These are phyloP conservation scores for Kluyveromyces marxianus DNA, from an alignment of 1,139 yeast species.

Conservation along the genomic window DNA sequence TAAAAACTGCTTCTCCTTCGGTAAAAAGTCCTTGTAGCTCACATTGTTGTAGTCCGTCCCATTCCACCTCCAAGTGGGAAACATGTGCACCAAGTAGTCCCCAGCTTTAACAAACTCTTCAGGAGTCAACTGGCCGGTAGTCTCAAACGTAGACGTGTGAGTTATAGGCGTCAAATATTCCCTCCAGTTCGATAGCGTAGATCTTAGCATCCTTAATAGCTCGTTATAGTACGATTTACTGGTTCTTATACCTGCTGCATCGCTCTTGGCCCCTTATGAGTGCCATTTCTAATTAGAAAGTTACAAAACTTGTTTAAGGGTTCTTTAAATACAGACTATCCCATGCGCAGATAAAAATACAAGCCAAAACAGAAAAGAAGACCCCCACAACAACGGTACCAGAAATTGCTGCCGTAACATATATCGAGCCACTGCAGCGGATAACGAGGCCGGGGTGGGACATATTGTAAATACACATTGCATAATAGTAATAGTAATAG, in stretches of 20 bases:
- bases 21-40: slow-evolving; percentile 56
- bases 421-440: too few relatives aligned
- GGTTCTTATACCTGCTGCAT: too few relatives aligned
- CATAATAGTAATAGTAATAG: too few relatives aligned
- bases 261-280: too few relatives aligned
- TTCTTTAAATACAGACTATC: not conserved
- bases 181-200: slow-evolving; percentile 75
- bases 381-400: too few relatives aligned
- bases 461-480: too few relatives aligned
- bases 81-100: slow-evolving; percentile 81
- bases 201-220: slow-evolving; percentile 38
- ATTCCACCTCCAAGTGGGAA: slow-evolving; percentile 96
- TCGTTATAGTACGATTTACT: too few relatives aligned
- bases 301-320: not conserved
- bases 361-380: too few relatives aligned
- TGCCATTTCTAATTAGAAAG: too few relatives aligned
- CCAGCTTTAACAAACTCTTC: slow-evolving; percentile 90
- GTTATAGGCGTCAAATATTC: slow-evolving; percentile 90
- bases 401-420: too few relatives aligned
- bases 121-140: slow-evolving; percentile 89
- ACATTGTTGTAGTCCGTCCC: slow-evolving; percentile 50
- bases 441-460: too few relatives aligned
- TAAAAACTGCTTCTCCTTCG: slow-evolving; percentile 76
- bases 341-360: too few relatives aligned
- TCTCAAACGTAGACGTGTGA: slow-evolving; percentile 70